Evolutionary conservation across 257 asterid species (phyloP).

Genomic region (Penstemon davidsonii): DNA sequence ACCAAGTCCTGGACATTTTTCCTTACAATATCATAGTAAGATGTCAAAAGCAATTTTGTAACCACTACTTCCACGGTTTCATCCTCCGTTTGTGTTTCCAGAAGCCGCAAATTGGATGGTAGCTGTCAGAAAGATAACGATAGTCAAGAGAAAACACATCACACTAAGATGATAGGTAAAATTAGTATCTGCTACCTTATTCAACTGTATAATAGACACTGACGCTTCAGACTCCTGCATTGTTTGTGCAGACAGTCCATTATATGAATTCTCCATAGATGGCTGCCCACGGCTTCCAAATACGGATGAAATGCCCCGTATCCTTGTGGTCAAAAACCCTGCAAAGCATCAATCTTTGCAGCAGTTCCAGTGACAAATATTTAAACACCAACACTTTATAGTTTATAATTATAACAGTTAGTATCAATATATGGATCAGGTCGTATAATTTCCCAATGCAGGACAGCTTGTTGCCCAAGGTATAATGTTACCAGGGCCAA

Average conservation of each 20-base stretch:
- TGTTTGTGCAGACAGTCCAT: not conserved
- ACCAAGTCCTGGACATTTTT: conserved; percentile 65
- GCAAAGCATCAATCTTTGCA: not conserved
- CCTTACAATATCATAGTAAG: conserved; percentile 69
- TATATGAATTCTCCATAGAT: not conserved
- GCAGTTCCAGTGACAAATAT: not conserved
- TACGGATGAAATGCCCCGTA: conserved; percentile 20
- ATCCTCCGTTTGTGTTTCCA: conserved; percentile 51
- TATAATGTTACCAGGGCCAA: too few relatives aligned
- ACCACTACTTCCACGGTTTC: conserved; percentile 56
- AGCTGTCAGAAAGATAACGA: conserved; percentile 38
- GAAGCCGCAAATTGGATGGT: conserved; percentile 53
- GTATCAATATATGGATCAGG: not conserved
- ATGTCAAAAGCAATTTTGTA: conserved; percentile 54
- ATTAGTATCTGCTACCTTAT: not conserved
- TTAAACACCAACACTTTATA: not conserved
- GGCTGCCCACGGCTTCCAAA: conserved; percentile 16
- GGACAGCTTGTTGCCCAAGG: not conserved
- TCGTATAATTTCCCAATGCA: not conserved
- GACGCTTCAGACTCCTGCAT: conserved; percentile 7
- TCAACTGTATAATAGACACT: conserved; percentile 7
- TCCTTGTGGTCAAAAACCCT: conserved; percentile 18
- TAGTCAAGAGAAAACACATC: not conserved
- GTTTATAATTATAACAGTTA: not conserved
- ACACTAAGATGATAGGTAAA: not conserved